Evolutionary conservation across 768 basidiomycete species (phyloP).

Genomic region (Lactarius sp.): DNA sequence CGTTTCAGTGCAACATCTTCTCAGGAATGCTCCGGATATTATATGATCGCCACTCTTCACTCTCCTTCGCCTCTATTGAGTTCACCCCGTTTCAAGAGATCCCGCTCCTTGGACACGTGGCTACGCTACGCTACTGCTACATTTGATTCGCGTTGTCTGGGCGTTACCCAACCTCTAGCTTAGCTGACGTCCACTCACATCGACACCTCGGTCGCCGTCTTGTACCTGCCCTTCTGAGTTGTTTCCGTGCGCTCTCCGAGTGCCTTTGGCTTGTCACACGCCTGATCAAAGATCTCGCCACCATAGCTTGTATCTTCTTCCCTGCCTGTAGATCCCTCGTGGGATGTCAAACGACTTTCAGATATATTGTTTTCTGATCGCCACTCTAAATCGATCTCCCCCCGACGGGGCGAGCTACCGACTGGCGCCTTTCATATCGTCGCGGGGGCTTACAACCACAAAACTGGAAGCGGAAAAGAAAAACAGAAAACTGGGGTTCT

Average conservation of each 20-base stretch:
- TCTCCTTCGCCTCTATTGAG: conserved; percentile 3
- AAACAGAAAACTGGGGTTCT: not conserved
- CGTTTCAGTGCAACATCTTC: conserved; percentile 16
- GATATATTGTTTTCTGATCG: conserved; percentile 22
- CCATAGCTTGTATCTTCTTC: conserved; percentile 3
- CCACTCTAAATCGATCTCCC: conserved; percentile 18
- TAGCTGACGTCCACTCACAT: not conserved
- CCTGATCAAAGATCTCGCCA: conserved; percentile 7
- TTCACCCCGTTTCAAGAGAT: conserved; percentile 11
- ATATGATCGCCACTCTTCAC: conserved; percentile 8
- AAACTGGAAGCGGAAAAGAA: not conserved
- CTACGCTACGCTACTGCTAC: not conserved
- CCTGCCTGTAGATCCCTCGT: conserved; percentile 18
- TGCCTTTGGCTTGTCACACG: not conserved
- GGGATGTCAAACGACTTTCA: conserved; percentile 1
- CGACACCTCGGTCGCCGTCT: not conserved
- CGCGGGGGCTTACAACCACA: not conserved
- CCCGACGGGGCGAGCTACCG: not conserved
- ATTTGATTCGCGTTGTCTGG: not conserved
- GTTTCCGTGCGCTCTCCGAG: not conserved
- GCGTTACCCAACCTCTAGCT: not conserved
- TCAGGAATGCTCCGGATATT: conserved; percentile 1
- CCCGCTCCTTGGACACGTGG: conserved; percentile 1
- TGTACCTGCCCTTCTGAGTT: not conserved
- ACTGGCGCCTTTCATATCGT: not conserved